Percentiles rank a stretch among this genome's conserved stretches.
Evolutionary conservation across 2,329 filamentous ascomycete genomes (phyloP).

Genomic region (Sporothrix protearum): DNA sequence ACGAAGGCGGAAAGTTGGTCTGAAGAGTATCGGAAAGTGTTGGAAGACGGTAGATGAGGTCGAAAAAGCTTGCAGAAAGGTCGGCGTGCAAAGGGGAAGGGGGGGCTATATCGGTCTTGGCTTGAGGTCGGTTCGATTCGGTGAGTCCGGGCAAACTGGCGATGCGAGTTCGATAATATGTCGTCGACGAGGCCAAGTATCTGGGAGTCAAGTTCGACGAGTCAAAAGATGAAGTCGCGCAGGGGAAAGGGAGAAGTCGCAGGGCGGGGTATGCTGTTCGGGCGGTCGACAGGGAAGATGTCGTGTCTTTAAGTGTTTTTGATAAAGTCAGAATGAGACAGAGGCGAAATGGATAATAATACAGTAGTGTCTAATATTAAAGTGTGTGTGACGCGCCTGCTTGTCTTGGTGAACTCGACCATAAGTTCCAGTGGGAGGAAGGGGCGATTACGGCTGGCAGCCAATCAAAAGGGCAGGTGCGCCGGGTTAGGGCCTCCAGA

Average conservation of each 20-base stretch:
- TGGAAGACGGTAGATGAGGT: background rate
- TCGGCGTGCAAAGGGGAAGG: background rate
- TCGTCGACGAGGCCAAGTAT: background rate
- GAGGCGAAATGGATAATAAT: slow-evolving; percentile 8
- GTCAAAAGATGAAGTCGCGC: background rate
- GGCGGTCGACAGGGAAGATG: background rate
- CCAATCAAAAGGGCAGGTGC: slow-evolving; percentile 30
- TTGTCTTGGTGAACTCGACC: background rate
- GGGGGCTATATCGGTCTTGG: background rate
- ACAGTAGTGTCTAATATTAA: slow-evolving; percentile 4
- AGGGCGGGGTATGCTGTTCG: background rate
- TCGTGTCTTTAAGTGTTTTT: slow-evolving; percentile 1
- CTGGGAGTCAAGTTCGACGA: background rate
- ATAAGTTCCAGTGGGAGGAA: slow-evolving; percentile 14
- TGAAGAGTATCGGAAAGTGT: background rate
- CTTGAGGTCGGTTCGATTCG: slow-evolving; percentile 8
- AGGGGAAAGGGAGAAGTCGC: background rate
- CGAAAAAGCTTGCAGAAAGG: background rate
- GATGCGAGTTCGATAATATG: background rate
- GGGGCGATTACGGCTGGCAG: slow-evolving; percentile 20
- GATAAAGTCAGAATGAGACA: slow-evolving; percentile 12
- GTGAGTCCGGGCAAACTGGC: background rate
- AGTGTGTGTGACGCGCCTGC: slow-evolving; percentile 20
- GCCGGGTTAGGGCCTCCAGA: slow-evolving; percentile 19
- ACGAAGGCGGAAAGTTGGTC: background rate